These are phyloP conservation scores for Petunia hybrid DNA, from an alignment of 305 asterid genomes.

Conservation along the genomic window DNA sequence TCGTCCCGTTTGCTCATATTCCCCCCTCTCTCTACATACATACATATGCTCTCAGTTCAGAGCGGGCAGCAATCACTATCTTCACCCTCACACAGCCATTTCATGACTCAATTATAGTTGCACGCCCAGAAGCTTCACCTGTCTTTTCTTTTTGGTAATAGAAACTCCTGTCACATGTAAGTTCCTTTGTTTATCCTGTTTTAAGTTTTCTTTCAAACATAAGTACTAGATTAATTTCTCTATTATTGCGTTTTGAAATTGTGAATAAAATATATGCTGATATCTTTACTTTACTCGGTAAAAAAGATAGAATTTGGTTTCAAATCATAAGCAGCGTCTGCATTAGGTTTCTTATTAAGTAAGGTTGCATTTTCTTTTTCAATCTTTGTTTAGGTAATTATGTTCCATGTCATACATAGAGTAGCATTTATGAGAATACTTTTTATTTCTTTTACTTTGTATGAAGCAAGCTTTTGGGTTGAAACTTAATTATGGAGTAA, in stretches of 20 bases:
- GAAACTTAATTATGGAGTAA: no score
- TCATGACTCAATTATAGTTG: neutral
- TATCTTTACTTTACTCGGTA: neutral
- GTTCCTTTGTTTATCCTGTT: neutral
- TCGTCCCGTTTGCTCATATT: no score
- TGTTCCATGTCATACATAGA: no score
- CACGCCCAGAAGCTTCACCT: neutral
- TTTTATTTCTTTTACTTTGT: no score
- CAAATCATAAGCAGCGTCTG: neutral
- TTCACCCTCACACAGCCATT: slow-evolving; percentile 3
- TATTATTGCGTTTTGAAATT: neutral
- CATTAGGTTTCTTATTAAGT: neutral
- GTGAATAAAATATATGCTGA: neutral
- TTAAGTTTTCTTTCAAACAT: neutral
- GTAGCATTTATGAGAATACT: no score
- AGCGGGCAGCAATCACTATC: neutral
- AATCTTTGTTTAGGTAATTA: no score
- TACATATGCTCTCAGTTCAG: neutral
- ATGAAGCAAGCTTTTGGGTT: no score
- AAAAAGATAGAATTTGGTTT: neutral
- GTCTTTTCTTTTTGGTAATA: no score
- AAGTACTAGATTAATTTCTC: neutral
- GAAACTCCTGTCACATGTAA: neutral
- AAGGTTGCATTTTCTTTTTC: neutral
- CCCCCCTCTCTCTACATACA: neutral